Evolutionary conservation across 768 basidiomycete species (phyloP).

Genomic region (Russula earlei): DNA sequence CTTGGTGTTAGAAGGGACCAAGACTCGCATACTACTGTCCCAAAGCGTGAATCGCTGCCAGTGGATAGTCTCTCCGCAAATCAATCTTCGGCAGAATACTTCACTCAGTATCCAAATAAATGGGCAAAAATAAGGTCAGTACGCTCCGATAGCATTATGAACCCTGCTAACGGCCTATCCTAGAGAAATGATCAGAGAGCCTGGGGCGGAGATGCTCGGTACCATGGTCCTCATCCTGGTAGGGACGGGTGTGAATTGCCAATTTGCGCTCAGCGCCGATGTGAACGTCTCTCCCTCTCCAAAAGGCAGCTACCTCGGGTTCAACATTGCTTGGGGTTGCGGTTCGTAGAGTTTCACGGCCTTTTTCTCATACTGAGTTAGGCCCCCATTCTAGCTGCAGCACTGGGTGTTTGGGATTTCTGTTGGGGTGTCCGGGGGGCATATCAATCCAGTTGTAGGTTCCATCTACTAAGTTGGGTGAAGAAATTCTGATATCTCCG

Average conservation of each 20-base stretch:
- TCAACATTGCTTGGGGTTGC: slow-evolving; percentile 20
- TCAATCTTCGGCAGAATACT: background rate
- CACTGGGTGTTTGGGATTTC: slow-evolving; percentile 63
- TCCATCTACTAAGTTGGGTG: background rate
- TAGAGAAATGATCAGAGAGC: slow-evolving; percentile 18
- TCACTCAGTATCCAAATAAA: slow-evolving; percentile 13
- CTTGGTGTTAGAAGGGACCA: background rate
- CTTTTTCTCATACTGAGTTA: background rate
- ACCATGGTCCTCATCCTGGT: slow-evolving; percentile 23
- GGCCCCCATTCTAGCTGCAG: slow-evolving; percentile 32
- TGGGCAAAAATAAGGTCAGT: slow-evolving; percentile 20
- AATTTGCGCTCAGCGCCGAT: slow-evolving; percentile 21
- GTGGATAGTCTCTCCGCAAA: background rate
- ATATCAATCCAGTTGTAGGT: slow-evolving; percentile 33
- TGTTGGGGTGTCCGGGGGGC: slow-evolving; percentile 61
- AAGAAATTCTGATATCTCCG: background rate
- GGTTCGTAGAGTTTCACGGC: slow-evolving; percentile 9
- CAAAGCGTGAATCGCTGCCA: background rate
- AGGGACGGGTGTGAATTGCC: slow-evolving; percentile 23
- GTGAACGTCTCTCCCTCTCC: slow-evolving; percentile 15
- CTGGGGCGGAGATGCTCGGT: slow-evolving; percentile 23
- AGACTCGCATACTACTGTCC: background rate
- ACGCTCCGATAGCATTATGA: background rate
- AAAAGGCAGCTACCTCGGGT: slow-evolving; percentile 22
- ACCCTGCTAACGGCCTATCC: background rate